phyloP scores from a whole-genome alignment of 495 filamentous ascomycete species.

The Daldinia bambusicola region DNA sequence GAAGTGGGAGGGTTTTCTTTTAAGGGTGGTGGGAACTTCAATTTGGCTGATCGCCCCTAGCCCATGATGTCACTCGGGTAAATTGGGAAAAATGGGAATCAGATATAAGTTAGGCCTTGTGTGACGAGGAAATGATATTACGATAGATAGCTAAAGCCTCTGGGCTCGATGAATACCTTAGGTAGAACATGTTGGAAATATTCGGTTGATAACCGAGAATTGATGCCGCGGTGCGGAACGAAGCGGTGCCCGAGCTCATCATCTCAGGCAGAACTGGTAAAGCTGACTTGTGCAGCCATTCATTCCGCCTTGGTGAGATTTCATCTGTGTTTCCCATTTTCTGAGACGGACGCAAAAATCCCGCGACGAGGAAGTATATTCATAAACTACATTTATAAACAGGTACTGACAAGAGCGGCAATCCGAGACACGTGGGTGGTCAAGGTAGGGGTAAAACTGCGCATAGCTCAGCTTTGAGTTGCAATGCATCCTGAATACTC shows the following conservation, averaged over 20 bases:
- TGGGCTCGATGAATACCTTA: not conserved
- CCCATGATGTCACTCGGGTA: constrained; percentile 15
- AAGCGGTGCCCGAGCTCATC: not conserved
- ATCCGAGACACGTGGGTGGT: not conserved
- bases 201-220: constrained; percentile 1
- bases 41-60: constrained; percentile 3
- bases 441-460: not conserved
- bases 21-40: constrained; percentile 22
- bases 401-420: not conserved
- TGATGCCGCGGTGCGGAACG: not conserved
- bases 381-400: constrained; percentile 4
- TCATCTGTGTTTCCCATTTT: constrained; percentile 15
- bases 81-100: constrained; percentile 6
- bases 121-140: constrained; percentile 12
- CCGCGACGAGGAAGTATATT: constrained; percentile 24
- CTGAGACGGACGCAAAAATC: constrained; percentile 32
- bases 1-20: constrained; percentile 16
- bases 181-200: not conserved
- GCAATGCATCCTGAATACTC: constrained; percentile 17
- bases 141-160: not conserved
- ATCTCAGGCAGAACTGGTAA: constrained; percentile 18
- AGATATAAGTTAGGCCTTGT: not conserved
- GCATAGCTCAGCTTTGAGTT: constrained; percentile 10
- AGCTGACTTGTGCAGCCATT: not conserved
- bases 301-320: constrained; percentile 19